Percentiles rank a stretch among this genome's conserved stretches.
Evolutionary conservation across 2,329 filamentous ascomycete species (phyloP).

Genomic region (Hypoxylon sp.): DNA sequence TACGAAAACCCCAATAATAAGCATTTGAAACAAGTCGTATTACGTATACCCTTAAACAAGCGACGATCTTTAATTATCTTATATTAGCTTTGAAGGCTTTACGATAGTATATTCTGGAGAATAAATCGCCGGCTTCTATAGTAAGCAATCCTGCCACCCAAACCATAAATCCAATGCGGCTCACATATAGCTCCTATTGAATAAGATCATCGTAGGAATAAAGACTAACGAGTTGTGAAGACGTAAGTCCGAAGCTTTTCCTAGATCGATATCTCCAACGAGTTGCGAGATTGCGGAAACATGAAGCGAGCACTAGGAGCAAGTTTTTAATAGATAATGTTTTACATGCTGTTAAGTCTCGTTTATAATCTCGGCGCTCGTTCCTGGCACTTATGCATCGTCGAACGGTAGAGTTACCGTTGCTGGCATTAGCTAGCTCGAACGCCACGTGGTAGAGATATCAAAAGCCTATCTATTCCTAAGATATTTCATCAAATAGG

Average conservation of each 20-base stretch:
- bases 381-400: neutral
- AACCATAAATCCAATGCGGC: neutral
- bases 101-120: neutral
- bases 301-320: neutral
- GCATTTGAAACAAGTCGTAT: neutral
- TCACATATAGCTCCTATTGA: neutral
- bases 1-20: neutral
- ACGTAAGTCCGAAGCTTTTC: neutral
- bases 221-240: neutral
- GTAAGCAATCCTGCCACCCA: constrained; percentile 32
- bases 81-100: neutral
- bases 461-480: neutral
- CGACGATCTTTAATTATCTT: neutral
- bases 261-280: neutral
- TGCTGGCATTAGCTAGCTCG: neutral
- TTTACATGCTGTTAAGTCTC: neutral
- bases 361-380: neutral
- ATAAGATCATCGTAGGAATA: constrained; percentile 1
- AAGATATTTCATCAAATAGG: neutral
- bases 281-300: neutral
- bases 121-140: constrained; percentile 5
- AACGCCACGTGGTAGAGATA: neutral
- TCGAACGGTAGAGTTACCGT: neutral
- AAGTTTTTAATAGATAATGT: neutral
- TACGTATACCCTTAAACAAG: neutral